phyloP scores from a whole-genome alignment of 2,329 filamentous ascomycete species.

The Shiraia sp. region DNA sequence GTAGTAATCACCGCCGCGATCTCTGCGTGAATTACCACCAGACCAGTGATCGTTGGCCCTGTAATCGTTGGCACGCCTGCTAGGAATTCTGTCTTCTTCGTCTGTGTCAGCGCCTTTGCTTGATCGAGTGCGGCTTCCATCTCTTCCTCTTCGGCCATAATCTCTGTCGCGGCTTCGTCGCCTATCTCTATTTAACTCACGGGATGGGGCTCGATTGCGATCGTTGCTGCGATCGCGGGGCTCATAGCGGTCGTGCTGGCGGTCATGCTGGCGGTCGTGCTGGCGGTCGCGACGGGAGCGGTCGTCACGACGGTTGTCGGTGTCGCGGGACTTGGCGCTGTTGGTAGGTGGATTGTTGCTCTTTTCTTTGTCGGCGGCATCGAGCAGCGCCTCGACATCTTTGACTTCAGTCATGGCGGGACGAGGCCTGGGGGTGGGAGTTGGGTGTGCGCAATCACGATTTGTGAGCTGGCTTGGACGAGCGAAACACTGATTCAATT shows the following conservation, averaged over 20 bases:
- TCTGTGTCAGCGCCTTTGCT: conserved; percentile 42
- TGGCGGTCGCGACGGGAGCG: conserved; percentile 36
- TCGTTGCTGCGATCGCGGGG: conserved; percentile 36
- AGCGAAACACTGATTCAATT: conserved; percentile 26
- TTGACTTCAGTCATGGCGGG: conserved; percentile 49
- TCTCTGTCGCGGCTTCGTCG: conserved; percentile 39
- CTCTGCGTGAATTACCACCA: conserved; percentile 27
- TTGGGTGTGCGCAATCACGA: conserved; percentile 27
- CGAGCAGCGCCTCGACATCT: conserved; percentile 89
- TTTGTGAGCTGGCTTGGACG: conserved; percentile 21
- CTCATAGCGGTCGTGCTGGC: conserved; percentile 24
- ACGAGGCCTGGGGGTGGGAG: conserved; percentile 27
- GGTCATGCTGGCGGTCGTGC: conserved; percentile 39
- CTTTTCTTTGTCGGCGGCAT: conserved; percentile 53
- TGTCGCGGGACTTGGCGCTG: conserved; percentile 36
- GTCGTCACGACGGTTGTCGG: conserved; percentile 30
- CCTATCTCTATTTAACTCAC: conserved; percentile 38
- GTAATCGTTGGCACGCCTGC: conserved; percentile 29
- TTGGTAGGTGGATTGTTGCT: conserved; percentile 13
- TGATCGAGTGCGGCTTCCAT: conserved; percentile 36
- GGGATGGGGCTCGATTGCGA: conserved; percentile 27
- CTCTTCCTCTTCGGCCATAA: conserved; percentile 32
- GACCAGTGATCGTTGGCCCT: conserved; percentile 36
- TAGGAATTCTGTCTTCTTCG: conserved; percentile 43
- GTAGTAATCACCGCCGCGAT: conserved; percentile 45